A percentile compares a stretch with the other conserved stretches of the same genome.
phyloP scores from a whole-genome alignment of 371 early-diverging fungal species.

The Rhizopus delemar region DNA sequence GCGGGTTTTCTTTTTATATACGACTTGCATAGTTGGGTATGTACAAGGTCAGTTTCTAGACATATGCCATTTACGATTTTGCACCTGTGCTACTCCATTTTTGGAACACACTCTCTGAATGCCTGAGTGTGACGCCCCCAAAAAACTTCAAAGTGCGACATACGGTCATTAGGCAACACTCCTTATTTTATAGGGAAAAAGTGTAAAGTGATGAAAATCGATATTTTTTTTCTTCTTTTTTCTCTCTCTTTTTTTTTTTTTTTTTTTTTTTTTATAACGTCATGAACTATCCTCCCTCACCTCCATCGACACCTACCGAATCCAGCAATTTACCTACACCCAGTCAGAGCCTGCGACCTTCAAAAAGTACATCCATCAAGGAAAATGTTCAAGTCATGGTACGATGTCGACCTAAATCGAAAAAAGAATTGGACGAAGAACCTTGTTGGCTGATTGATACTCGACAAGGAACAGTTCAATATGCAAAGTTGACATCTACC shows the following conservation, averaged over 20 bases:
- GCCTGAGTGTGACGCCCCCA: too few species aligned
- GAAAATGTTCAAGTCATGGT: constrained; percentile 50
- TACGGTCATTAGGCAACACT: too few species aligned
- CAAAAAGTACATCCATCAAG: constrained; percentile 16
- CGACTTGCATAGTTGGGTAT: too few species aligned
- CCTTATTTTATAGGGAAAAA: too few species aligned
- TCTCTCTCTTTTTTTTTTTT: neutral
- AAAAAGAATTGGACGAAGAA: constrained; percentile 27
- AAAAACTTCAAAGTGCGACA: too few species aligned
- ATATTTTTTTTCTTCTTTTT: constrained; percentile 2
- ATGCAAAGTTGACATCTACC: neutral
- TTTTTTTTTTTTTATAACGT: neutral
- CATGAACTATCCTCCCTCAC: neutral
- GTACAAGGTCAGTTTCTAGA: too few species aligned
- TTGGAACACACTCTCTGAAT: too few species aligned
- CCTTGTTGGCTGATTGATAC: constrained; percentile 28
- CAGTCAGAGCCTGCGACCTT: neutral
- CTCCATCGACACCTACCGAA: neutral
- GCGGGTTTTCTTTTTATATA: too few species aligned
- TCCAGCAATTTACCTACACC: neutral
- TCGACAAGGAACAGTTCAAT: constrained; percentile 18
- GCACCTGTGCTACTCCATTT: too few species aligned
- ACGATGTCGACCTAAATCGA: constrained; percentile 38
- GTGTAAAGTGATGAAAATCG: neutral
- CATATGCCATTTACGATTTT: too few species aligned